Conservation (phyloP, 768 basidiomycete species). For the Russula virescens region DNA sequence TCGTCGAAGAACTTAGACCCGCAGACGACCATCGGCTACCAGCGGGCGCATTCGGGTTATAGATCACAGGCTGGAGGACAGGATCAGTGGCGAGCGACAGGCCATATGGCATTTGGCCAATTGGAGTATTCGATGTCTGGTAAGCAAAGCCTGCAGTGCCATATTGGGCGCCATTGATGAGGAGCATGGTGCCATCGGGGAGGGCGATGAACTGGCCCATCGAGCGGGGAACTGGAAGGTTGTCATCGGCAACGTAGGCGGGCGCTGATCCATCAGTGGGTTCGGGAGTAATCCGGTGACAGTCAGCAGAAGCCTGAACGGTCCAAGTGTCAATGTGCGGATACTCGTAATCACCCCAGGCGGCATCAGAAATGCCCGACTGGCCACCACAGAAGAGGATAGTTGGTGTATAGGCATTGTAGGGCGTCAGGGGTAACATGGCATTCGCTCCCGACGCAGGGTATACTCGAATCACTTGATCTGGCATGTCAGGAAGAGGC, state of each 20-base stretch:
- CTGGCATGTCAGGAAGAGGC: conserved; percentile 7
- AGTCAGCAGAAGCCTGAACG: background rate
- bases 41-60: background rate
- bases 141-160: background rate
- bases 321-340: background rate
- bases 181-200: conserved; percentile 5
- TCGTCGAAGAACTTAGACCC: background rate
- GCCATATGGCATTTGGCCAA: background rate
- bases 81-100: background rate
- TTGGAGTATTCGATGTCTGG: background rate
- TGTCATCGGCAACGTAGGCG: conserved; percentile 5
- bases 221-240: background rate
- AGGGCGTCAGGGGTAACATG: conserved; percentile 7
- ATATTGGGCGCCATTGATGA: conserved; percentile 3
- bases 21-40: conserved; percentile 1
- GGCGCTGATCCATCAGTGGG: conserved; percentile 1
- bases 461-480: conserved; percentile 7
- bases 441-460: conserved; percentile 10
- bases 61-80: background rate
- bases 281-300: conserved; percentile 10
- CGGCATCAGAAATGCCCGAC: background rate
- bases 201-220: conserved; percentile 8
- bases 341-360: background rate
- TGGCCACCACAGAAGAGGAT: conserved; percentile 10
- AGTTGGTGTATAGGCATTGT: background rate